Percentiles rank a stretch among this genome's conserved stretches.
phyloP scores from a whole-genome alignment of 768 basidiomycete genomes.

The Suillus ampliporus region DNA sequence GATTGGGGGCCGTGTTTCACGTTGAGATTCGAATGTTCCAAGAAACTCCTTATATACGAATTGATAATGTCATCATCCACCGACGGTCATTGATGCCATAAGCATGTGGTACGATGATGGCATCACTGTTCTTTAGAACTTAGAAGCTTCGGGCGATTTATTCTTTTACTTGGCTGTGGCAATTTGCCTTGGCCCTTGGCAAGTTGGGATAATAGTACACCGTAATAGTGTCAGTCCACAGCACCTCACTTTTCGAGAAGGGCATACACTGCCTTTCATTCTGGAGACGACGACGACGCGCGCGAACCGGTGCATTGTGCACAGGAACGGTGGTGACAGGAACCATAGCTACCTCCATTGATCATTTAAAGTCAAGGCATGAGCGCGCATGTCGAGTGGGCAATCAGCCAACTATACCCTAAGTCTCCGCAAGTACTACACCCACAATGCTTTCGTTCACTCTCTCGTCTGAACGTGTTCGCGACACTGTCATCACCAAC shows the following conservation, averaged over 20 bases:
- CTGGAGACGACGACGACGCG: too few species aligned
- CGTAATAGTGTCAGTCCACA: too few species aligned
- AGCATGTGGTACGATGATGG: too few species aligned
- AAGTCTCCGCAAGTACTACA: too few species aligned
- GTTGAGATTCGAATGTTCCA: not conserved
- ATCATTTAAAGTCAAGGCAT: not conserved
- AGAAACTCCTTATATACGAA: not conserved
- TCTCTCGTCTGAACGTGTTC: slow-evolving; percentile 28
- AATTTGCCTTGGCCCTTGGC: too few species aligned
- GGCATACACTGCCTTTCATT: too few species aligned
- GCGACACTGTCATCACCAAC: slow-evolving; percentile 31
- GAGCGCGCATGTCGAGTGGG: not conserved
- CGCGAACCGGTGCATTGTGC: too few species aligned
- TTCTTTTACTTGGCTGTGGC: not conserved
- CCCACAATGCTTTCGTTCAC: slow-evolving; percentile 24
- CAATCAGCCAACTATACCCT: not conserved
- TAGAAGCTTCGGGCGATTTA: not conserved
- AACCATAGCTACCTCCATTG: not conserved
- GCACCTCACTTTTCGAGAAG: too few species aligned
- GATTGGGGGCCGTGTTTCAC: not conserved
- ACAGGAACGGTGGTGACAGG: too few species aligned
- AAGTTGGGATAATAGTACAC: too few species aligned
- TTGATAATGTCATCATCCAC: too few species aligned
- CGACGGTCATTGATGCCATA: too few species aligned
- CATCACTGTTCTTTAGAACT: not conserved